Percentiles rank a stretch among this genome's conserved stretches.
phyloP scores from a whole-genome alignment of 345 rosid species.

The Aquilaria malaccensis region DNA sequence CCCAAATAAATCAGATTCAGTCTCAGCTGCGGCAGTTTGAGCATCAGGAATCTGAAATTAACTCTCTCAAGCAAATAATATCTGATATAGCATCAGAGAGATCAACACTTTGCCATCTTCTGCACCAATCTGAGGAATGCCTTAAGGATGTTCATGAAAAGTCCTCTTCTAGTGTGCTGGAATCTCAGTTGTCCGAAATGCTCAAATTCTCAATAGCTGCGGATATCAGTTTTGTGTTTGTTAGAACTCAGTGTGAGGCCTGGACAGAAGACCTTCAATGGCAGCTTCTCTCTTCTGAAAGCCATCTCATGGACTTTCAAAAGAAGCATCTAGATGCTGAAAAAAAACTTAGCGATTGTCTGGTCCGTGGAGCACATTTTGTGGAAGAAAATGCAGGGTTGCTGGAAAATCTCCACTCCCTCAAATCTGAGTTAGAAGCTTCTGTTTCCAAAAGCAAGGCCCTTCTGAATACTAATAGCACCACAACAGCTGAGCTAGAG shows the following conservation, averaged over 20 bases:
- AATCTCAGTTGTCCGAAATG: conserved; percentile 61
- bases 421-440: conserved; percentile 49
- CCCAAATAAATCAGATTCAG: conserved; percentile 45
- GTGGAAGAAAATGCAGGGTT: conserved; percentile 56
- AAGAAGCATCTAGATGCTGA: conserved; percentile 49
- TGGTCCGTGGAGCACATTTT: conserved; percentile 37
- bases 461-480: conserved; percentile 31
- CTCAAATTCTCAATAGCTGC: conserved; percentile 43
- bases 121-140: conserved; percentile 44
- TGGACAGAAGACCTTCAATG: conserved; percentile 37
- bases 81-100: conserved; percentile 60
- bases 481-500: conserved; percentile 35
- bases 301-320: conserved; percentile 36
- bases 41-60: conserved; percentile 47
- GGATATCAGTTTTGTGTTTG: conserved; percentile 41
- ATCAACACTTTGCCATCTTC: conserved; percentile 29
- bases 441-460: conserved; percentile 31
- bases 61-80: conserved; percentile 45
- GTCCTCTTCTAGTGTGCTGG: conserved; percentile 37
- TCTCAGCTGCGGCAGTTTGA: conserved; percentile 41
- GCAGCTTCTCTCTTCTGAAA: conserved; percentile 35
- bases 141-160: conserved; percentile 36
- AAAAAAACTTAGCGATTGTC: conserved; percentile 38
- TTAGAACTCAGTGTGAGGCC: conserved; percentile 43
- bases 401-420: conserved; percentile 29